These are phyloP conservation scores for Paralagenidium karlingii DNA, from an alignment of 352 stramenopile genomes.

Conservation along the genomic window DNA sequence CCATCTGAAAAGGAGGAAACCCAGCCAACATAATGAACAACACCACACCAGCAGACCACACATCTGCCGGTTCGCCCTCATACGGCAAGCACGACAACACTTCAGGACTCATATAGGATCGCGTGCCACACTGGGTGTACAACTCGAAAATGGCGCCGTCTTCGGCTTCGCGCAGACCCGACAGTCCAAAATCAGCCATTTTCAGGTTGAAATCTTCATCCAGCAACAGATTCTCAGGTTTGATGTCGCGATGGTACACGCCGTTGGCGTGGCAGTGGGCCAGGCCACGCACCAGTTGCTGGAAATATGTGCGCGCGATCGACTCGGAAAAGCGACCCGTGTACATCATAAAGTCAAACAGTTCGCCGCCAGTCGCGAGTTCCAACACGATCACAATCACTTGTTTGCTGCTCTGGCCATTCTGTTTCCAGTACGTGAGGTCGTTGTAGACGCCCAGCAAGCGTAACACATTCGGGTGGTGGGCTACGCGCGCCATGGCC, in stretches of 20 bases:
- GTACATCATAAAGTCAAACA: conserved; percentile 92
- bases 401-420: conserved; percentile 49
- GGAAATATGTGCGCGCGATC: conserved; percentile 80
- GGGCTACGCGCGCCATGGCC: conserved; percentile 74
- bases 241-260: conserved; percentile 89
- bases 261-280: conserved; percentile 68
- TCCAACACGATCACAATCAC: conserved; percentile 86
- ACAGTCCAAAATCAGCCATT: conserved; percentile 94
- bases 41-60: conserved; percentile 88
- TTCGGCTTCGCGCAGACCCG: conserved; percentile 66
- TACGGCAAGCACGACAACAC: conserved; percentile 76
- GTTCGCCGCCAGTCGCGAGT: conserved; percentile 73
- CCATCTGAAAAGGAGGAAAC: conserved; percentile 87
- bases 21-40: conserved; percentile 90
- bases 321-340: conserved; percentile 82
- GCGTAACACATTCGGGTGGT: conserved; percentile 72
- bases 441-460: conserved; percentile 68
- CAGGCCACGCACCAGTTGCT: conserved; percentile 71
- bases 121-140: conserved; percentile 83
- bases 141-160: conserved; percentile 49
- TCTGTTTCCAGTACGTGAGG: conserved; percentile 61
- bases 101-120: conserved; percentile 90
- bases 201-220: conserved; percentile 81
- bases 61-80: conserved; percentile 77
- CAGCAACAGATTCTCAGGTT: conserved; percentile 89